phyloP scores from a whole-genome alignment of 2,329 filamentous ascomycete genomes.

The Curvularia lunata region DNA sequence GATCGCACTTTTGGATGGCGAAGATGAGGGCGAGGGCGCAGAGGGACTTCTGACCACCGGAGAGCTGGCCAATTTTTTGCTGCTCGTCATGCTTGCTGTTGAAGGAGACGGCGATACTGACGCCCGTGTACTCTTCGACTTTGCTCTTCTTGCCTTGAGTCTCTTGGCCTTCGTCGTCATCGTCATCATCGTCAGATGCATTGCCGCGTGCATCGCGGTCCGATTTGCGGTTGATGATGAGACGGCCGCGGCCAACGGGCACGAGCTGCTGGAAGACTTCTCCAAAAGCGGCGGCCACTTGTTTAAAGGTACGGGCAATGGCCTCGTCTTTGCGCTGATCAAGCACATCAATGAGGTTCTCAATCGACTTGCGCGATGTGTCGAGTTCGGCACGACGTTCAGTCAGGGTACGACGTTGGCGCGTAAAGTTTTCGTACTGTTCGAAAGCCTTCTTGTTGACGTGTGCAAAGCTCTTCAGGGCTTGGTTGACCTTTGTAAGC shows the following conservation, averaged over 20 bases:
- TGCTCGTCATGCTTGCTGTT: constrained; percentile 99
- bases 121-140: constrained; percentile 97
- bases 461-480: constrained; percentile 93
- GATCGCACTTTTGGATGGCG: constrained; percentile 97
- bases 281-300: constrained; percentile 92
- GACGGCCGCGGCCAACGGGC: constrained; percentile 85
- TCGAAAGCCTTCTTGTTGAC: constrained; percentile 99
- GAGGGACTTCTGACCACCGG: constrained; percentile 95
- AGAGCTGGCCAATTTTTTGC: constrained; percentile 95
- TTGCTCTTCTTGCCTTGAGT: constrained; percentile 38
- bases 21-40: constrained; percentile 98
- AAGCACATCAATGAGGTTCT: constrained; percentile 88
- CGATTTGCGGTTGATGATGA: constrained; percentile 90
- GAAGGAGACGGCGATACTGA: constrained; percentile 97
- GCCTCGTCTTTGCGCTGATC: constrained; percentile 97
- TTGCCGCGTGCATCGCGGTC: constrained; percentile 70
- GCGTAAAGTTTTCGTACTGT: constrained; percentile 97
- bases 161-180: constrained; percentile 56
- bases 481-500: constrained; percentile 89
- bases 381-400: constrained; percentile 87
- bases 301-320: constrained; percentile 97
- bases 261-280: constrained; percentile 95
- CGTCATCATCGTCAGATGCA: constrained; percentile 62
- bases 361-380: constrained; percentile 82
- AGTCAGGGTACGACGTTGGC: constrained; percentile 84